Evolutionary conservation across 1,284 basidiomycete species (phyloP).

Genomic region (Ceratobasidium sp.): DNA sequence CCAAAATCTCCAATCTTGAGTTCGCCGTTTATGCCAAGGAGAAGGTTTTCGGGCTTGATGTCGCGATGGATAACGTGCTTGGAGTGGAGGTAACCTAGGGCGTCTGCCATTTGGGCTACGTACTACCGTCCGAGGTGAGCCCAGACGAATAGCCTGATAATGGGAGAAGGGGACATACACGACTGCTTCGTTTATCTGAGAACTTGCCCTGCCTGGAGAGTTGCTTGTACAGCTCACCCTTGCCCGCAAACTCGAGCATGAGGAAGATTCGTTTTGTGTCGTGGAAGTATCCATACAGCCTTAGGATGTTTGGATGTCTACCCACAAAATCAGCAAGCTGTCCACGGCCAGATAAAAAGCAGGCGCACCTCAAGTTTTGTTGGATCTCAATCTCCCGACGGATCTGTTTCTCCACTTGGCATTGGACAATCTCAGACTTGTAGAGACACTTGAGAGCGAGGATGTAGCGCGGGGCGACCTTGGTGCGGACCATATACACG

Average conservation of each 20-base stretch:
- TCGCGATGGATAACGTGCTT: conserved; percentile 99
- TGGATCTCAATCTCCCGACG: conserved; percentile 99
- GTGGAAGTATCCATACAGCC: conserved; percentile 97
- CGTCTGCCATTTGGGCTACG: conserved; percentile 98
- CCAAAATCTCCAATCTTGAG: conserved; percentile 99
- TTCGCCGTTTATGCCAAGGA: conserved; percentile 95
- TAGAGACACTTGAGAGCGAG: conserved; percentile 97
- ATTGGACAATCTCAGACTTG: conserved; percentile 93
- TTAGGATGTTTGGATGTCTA: conserved; percentile 93
- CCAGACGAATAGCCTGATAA: no score
- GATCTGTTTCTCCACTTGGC: conserved; percentile 91
- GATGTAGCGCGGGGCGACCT: conserved; percentile 87
- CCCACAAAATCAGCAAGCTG: not conserved
- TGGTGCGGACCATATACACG: conserved; percentile 98
- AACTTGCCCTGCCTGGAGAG: conserved; percentile 87
- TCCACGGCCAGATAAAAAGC: not conserved
- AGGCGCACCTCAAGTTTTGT: conserved; percentile 76
- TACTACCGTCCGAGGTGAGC: conserved; percentile 64
- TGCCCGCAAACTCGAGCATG: conserved; percentile 95
- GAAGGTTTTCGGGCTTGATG: conserved; percentile 98
- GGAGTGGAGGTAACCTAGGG: conserved; percentile 88
- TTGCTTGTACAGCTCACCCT: conserved; percentile 96
- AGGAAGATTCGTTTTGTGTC: conserved; percentile 98
- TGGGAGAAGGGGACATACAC: conserved; percentile 53
- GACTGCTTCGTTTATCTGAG: conserved; percentile 84